These are phyloP conservation scores for Mycena citricolor DNA, from an alignment of 1,284 basidiomycete species.

Conservation along the genomic window DNA sequence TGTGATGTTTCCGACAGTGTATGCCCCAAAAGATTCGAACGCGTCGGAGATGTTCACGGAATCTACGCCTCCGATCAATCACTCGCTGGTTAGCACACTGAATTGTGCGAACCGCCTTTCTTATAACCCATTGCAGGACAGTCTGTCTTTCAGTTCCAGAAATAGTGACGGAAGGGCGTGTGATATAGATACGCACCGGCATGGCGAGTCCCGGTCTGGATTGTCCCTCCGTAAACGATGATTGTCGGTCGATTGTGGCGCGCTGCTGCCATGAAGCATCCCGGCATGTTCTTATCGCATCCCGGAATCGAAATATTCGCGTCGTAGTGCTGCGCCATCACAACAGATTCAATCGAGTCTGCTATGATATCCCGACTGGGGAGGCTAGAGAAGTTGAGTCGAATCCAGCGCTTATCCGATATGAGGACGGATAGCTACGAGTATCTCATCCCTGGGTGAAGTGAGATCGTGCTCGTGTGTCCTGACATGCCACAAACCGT, in stretches of 20 bases:
- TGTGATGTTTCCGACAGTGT: slow-evolving; percentile 67
- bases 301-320: slow-evolving; percentile 83
- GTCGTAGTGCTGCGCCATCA: slow-evolving; percentile 76
- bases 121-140: slow-evolving; percentile 77
- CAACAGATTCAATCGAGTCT: slow-evolving; percentile 84
- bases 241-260: slow-evolving; percentile 86
- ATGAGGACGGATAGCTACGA: slow-evolving; percentile 57
- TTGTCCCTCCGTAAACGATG: slow-evolving; percentile 85
- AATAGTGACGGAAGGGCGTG: background rate
- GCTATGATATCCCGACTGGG: slow-evolving; percentile 90
- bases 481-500: slow-evolving; percentile 47
- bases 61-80: no score
- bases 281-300: slow-evolving; percentile 95
- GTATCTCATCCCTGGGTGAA: slow-evolving; percentile 77
- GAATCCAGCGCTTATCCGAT: slow-evolving; percentile 6
- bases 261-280: slow-evolving; percentile 81
- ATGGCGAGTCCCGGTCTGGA: slow-evolving; percentile 71
- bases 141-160: slow-evolving; percentile 42
- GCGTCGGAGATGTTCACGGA: slow-evolving; percentile 82
- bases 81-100: no score
- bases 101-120: slow-evolving; percentile 50
- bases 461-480: slow-evolving; percentile 2
- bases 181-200: slow-evolving; percentile 38
- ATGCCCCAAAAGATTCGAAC: slow-evolving; percentile 82
- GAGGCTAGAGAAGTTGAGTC: slow-evolving; percentile 49